These are phyloP conservation scores for Beauveria sp. DNA, from an alignment of 2,329 filamentous ascomycete genomes.

Conservation along the genomic window DNA sequence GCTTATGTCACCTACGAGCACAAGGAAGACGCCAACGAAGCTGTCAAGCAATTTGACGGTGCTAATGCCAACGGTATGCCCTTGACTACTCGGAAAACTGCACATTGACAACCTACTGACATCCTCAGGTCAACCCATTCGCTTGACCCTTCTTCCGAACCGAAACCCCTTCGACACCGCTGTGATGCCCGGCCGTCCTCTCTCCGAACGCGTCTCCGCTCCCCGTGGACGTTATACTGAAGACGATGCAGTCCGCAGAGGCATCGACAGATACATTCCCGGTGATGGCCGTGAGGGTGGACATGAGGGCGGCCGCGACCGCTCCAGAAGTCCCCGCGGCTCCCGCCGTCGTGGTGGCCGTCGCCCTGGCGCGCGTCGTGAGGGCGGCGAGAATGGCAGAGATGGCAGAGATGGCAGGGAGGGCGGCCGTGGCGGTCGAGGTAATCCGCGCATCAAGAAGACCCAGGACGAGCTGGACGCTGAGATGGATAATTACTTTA, in stretches of 20 bases:
- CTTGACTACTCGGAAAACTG: background rate
- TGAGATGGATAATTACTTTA: slow-evolving; percentile 96
- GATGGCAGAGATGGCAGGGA: slow-evolving; percentile 21
- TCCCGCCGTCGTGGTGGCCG: slow-evolving; percentile 37
- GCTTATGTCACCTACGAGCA: slow-evolving; percentile 76
- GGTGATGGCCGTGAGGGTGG: slow-evolving; percentile 33
- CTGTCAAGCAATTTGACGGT: slow-evolving; percentile 75
- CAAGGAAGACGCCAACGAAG: slow-evolving; percentile 62
- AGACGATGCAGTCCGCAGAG: slow-evolving; percentile 54
- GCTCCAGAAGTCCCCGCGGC: slow-evolving; percentile 50
- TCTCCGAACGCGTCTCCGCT: slow-evolving; percentile 54
- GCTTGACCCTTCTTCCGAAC: slow-evolving; percentile 55
- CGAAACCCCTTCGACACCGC: slow-evolving; percentile 52
- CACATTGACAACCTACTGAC: background rate
- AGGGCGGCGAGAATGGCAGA: slow-evolving; percentile 19
- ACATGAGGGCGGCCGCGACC: slow-evolving; percentile 31
- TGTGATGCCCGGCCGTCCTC: slow-evolving; percentile 46
- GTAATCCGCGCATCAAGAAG: slow-evolving; percentile 61
- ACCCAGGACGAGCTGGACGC: slow-evolving; percentile 87
- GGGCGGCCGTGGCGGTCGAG: slow-evolving; percentile 31
- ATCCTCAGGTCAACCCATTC: slow-evolving; percentile 65
- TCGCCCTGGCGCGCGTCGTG: slow-evolving; percentile 41
- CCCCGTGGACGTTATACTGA: slow-evolving; percentile 42
- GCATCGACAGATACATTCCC: slow-evolving; percentile 75
- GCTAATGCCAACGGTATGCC: slow-evolving; percentile 73